phyloP scores from a whole-genome alignment of 208 protist species.

The Phytomonas francai region DNA sequence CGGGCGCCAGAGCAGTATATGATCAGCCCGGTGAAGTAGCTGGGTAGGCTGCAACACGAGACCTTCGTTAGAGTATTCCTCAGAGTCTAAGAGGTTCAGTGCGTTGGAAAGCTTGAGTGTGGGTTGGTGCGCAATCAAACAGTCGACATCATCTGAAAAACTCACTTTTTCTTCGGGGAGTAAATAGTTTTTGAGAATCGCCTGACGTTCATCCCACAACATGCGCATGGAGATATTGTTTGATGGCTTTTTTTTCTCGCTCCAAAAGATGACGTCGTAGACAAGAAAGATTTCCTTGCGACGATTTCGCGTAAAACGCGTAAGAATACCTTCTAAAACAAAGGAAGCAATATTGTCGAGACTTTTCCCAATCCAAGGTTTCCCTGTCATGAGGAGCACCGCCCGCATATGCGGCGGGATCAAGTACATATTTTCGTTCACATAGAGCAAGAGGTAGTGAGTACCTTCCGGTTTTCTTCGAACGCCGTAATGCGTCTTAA shows the following conservation, averaged over 20 bases:
- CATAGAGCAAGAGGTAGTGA: constrained; percentile 42
- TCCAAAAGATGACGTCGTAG: constrained; percentile 76
- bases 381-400: constrained; percentile 43
- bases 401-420: constrained; percentile 72
- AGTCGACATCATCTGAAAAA: constrained; percentile 32
- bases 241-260: constrained; percentile 24
- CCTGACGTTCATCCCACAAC: constrained; percentile 56
- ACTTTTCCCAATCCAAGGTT: constrained; percentile 52
- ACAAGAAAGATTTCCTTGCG: constrained; percentile 66
- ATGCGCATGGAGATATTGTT: constrained; percentile 50
- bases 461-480: constrained; percentile 54
- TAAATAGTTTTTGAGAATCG: constrained; percentile 37
- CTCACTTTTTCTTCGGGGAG: constrained; percentile 34
- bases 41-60: constrained; percentile 68
- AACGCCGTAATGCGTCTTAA: constrained; percentile 58
- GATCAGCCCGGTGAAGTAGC: constrained; percentile 36
- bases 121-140: constrained; percentile 59
- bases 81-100: constrained; percentile 49
- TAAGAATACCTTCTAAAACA: constrained; percentile 69
- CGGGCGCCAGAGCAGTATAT: constrained; percentile 60
- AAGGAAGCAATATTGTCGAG: constrained; percentile 37
- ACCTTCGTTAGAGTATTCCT: constrained; percentile 59
- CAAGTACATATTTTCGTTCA: constrained; percentile 53
- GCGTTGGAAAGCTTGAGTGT: constrained; percentile 36
- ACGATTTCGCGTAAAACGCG: constrained; percentile 30